Base-by-base conservation (phyloP, 2,329 filamentous ascomycete genomes). In the Eurotiales sp. region DNA sequence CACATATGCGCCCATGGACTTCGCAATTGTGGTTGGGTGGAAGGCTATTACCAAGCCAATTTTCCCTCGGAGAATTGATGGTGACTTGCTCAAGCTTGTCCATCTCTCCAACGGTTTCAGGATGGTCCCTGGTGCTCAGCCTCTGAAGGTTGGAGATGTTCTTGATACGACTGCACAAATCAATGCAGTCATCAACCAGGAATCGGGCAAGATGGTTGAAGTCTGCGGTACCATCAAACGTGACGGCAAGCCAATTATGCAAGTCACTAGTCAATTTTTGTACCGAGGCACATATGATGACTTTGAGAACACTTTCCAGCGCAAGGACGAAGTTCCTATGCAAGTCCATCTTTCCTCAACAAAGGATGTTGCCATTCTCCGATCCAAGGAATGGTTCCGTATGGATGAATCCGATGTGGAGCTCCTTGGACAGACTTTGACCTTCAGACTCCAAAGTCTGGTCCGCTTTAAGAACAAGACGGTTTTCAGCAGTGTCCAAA, bases 1-100 rank as follows among this genome's bases (percentile, higher is more conserved):
- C 56, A 88, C 96, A 58, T 92, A 87, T 61, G 93, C 93, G 7
- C 93, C 95, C 27, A 99, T 99, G 93, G 93, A 99, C 72, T 99
- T 96, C 64, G 91, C 91, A 59, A 96, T 96, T 59, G 91, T 96
- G n/a, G 87, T 95, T 46, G 91, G 91, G 56, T 96, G 91, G 91
- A 97, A 99, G 76, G 93, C 93, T 39, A 99, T 99, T 65, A 99
- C 91, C 10, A 97, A 97, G 80, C 93, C 93, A 12, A 99, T 99
- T 71, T 99, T 99, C 81, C 93, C 93, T 58, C 86, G 90, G 60
- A 89, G 85, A 55, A 97, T 99, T 62, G 93, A 99, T 61, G 93
- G 95, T 58, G 93, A 99, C 67, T 78, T 99, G 49, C 80, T 99
- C 55, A 96, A 95, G 76, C 84, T 99, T 49, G 92, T 99, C 11